Evolutionary conservation across 768 basidiomycete species (phyloP).

Genomic region (Tulasnella calospora): DNA sequence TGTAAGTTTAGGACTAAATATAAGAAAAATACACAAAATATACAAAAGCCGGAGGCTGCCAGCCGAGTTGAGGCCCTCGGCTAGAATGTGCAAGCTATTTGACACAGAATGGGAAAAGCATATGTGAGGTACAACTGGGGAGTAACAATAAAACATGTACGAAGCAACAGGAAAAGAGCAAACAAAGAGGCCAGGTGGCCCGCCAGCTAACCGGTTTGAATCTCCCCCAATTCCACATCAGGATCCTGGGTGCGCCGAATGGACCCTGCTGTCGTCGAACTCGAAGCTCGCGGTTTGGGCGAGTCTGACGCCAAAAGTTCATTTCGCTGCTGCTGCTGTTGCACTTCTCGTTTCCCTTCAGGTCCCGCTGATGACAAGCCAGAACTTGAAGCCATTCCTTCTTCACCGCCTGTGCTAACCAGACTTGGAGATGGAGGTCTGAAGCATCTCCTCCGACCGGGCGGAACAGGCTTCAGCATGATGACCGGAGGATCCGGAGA

Average conservation of each 20-base stretch:
- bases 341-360: neutral
- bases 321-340: neutral
- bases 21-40: too few species aligned
- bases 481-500: neutral
- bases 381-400: neutral
- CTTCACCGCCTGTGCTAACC: neutral
- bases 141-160: neutral
- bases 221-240: neutral
- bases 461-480: neutral
- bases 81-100: neutral
- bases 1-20: too few species aligned
- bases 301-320: neutral
- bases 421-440: neutral
- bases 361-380: neutral
- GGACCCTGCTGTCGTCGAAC: neutral
- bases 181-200: too few species aligned
- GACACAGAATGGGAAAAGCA: neutral
- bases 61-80: too few species aligned
- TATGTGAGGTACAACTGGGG: neutral
- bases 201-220: neutral
- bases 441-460: neutral
- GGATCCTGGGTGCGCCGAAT: neutral
- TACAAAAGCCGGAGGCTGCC: too few species aligned
- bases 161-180: neutral
- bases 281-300: neutral